Percentiles rank a stretch among this genome's conserved stretches.
phyloP scores from a whole-genome alignment of 495 filamentous ascomycete genomes.

The Monascus purpureus region DNA sequence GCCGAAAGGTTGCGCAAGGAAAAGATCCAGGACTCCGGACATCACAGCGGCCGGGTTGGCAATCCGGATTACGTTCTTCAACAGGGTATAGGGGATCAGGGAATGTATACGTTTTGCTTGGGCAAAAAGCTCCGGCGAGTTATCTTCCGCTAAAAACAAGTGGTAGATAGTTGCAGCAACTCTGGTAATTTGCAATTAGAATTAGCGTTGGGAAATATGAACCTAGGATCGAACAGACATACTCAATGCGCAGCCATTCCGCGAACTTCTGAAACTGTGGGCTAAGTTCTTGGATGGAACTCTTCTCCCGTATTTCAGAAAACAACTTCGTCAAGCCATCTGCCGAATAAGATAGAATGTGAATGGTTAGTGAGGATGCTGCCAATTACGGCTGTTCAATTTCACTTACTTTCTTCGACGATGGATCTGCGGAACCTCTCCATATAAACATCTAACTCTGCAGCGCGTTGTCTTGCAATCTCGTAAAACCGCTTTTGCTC shows the following conservation, averaged over 20 bases:
- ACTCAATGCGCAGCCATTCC: slow-evolving; percentile 94
- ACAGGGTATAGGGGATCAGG: slow-evolving; percentile 74
- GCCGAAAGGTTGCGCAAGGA: slow-evolving; percentile 88
- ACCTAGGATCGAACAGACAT: no score
- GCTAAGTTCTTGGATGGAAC: slow-evolving; percentile 71
- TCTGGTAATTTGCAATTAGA: slow-evolving; percentile 10
- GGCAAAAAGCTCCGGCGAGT: slow-evolving; percentile 88
- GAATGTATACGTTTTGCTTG: slow-evolving; percentile 90
- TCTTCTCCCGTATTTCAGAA: slow-evolving; percentile 77
- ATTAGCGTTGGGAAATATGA: neutral
- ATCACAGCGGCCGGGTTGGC: slow-evolving; percentile 95
- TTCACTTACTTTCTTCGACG: slow-evolving; percentile 55
- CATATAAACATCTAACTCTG: slow-evolving; percentile 95
- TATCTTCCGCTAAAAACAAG: slow-evolving; percentile 93
- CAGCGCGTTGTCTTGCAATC: slow-evolving; percentile 77
- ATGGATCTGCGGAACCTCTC: slow-evolving; percentile 67
- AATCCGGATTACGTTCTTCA: slow-evolving; percentile 94
- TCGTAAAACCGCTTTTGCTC: slow-evolving; percentile 94
- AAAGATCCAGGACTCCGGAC: slow-evolving; percentile 82
- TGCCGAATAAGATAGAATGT: slow-evolving; percentile 9
- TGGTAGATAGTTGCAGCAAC: slow-evolving; percentile 95
- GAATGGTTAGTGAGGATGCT: neutral
- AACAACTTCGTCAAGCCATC: slow-evolving; percentile 90
- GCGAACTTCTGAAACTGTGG: slow-evolving; percentile 96
- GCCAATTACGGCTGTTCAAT: slow-evolving; percentile 6